Base-by-base conservation (phyloP, 345 rosid species). In the Cardamine occulta region DNA sequence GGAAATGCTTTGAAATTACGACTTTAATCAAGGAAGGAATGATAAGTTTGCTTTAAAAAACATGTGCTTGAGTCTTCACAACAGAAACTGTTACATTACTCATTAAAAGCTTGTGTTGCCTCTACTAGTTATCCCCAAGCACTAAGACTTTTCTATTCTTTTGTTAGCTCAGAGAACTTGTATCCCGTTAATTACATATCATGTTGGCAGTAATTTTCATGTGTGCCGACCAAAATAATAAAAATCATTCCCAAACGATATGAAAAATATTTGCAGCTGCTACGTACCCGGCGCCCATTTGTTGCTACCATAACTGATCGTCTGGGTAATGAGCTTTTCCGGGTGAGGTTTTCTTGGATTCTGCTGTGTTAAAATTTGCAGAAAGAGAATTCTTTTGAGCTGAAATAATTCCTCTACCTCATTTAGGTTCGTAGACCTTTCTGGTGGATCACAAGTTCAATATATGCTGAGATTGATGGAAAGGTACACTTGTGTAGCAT, bases 401-500 rank as follows among this genome's bases (percentile, higher is more conserved):
- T 76, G 35, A 73, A 73, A 65, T 65, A 10, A 44, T 79, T 72
- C 53, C 8, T 62, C 70, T 74, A 59, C 68, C 55, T 52, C 58
- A 55, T 80, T 53, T 83, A 91, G 98, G 99, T 95, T 74, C 91
- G 92, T 51, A 84, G 99, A 77, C 99, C 97, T 63, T 90, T 88
- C 74, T 95, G 97, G 97, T 95, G 96, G 97, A 75, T 95, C 78
- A 92, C 86, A 57, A 95, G 99, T 80, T 91, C 99, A 74, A 95
- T 95, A 61, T 92, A 90, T 84, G 93, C 80, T 54, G 99, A 95
- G 84, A 82, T 95, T 83, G 80, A 89, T 70, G 93, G 96, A 74
- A 76, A 91, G 90, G 98, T 93, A 85, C 74, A 78, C 56, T 17
- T 62, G 6, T 62, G 59, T 76, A 31, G 51, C 60, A 28, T 39